Base-by-base conservation (phyloP, 208 protist genomes). In the Leishmania guyanensis region DNA sequence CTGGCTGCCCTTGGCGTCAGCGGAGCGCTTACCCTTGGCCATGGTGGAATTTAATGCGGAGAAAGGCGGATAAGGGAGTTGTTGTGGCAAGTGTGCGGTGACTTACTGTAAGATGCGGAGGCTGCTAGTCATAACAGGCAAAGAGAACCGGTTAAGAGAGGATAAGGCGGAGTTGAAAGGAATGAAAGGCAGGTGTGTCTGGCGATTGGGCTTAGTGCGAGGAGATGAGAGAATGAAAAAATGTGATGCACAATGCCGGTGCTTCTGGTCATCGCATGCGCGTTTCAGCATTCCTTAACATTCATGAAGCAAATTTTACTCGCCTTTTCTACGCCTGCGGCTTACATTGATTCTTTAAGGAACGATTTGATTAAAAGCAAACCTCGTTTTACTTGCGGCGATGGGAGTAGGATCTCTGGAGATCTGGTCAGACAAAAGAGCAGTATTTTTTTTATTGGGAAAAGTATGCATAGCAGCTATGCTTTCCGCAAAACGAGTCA, bases 11-110 rank as follows among this genome's bases (percentile, higher is more conserved):
- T 92, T 92, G 82, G 91, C 87, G 73, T 88, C 88, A 50, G 85
- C 89, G 86, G 88, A 92, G 65, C 85, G 91, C 88, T 95, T 95
- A 66, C 91, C 91, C 84, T 95, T 93, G 86, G 89, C 88, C 91
- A 95, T 93, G 50, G 60, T 87, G 5, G 56, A 62, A n/a, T 62
- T 17, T n/a, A 22, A 6, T 8, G 56, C 36, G 56, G 22, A n/a
- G 20, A 22, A 62, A 62, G 22, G 56, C 36, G 36, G 36, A 39
- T 39, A 39, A 39, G 56, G 56, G 56, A 9, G 56, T n/a, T 2
- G 22, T n/a, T 22, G 56, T 17, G 22, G 22, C 0, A 62, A 3
- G 22, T 62, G n/a, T 9, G 56, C 2, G 5, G 56, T 29, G 56
- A 1, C 10, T 62, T 17, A n/a, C 20, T n/a, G 56, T 22, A 6